Base-by-base conservation (phyloP, 2,329 filamentous ascomycete species). In the Colletotrichum lentis region DNA sequence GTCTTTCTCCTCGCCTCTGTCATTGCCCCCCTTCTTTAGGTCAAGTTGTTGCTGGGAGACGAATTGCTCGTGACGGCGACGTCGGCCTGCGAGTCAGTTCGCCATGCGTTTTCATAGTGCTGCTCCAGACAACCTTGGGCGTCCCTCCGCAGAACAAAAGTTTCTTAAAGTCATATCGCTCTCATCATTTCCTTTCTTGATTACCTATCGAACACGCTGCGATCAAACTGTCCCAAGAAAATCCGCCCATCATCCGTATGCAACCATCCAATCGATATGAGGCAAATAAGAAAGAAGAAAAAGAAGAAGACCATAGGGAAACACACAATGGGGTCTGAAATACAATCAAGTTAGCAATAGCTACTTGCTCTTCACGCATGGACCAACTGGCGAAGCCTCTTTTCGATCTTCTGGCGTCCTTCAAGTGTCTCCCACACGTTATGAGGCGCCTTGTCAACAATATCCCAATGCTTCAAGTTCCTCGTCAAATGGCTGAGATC, bases 401-500 rank as follows among this genome's bases (percentile, higher is more conserved):
- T 91, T 82, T 97, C 94, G 78, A 98, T 90, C 54, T 88, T 79
- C 59, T 88, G 80, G 62, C 92, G 84, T 0, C 95, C 95, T 55
- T 94, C 86, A 2, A 84, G 77, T 3, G 90, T 93, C 73, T 81
- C 82, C 96, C 96, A 99, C 0, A 98, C 90, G 76, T 94, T 87
- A 77, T 97, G 93, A 5, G 94, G 92, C 3, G 94, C 94, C 70
- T 90, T 87, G 65, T 91, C 88, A 12, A 97, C 93, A 60, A 97
- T 87, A 77, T 97, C 93, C 94, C 95, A 99, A 46, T 86, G 83
- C 65, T 91, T 78, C 59, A 98, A 81, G 55, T 94, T 93, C 60
- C 90, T 85, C 0, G 95, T 97, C 72, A 98, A 82, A 67, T 86
- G 88, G 8, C 90, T 94, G 69, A 97, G 80, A 74, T 97, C 94